A percentile compares a stretch with the other conserved stretches of the same genome.
phyloP scores from a whole-genome alignment of 176 grass and related monocot species.

The Aegilops longissima region DNA sequence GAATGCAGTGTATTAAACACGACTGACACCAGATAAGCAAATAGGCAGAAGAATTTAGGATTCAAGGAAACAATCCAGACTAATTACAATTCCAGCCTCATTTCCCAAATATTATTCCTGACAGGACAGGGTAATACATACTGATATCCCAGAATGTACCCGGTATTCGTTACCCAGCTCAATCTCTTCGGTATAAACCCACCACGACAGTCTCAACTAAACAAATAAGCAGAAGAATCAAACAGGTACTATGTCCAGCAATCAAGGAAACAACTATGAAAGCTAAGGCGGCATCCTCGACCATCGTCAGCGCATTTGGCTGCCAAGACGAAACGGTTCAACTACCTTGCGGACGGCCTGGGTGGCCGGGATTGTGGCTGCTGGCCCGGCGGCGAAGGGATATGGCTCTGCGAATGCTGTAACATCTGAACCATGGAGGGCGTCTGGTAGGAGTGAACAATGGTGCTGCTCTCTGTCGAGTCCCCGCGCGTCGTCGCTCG shows the following conservation, averaged over 20 bases:
- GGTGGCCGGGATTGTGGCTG: slow-evolving; percentile 2
- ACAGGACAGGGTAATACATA: slow-evolving; percentile 24
- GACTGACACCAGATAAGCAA: background rate
- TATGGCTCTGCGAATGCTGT: slow-evolving; percentile 57
- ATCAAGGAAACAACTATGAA: slow-evolving; percentile 34
- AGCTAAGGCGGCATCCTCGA: slow-evolving; percentile 22
- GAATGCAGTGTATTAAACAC: background rate
- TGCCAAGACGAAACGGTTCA: slow-evolving; percentile 8
- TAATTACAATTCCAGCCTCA: slow-evolving; percentile 22
- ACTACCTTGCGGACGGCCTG: slow-evolving; percentile 33
- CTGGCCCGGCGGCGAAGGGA: slow-evolving; percentile 30
- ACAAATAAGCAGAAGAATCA: slow-evolving; percentile 42
- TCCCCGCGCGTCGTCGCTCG: slow-evolving; percentile 82
- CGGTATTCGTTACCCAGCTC: background rate
- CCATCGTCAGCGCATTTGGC: background rate
- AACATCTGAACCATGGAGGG: slow-evolving; percentile 92
- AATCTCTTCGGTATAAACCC: slow-evolving; percentile 12
- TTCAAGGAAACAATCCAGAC: slow-evolving; percentile 5
- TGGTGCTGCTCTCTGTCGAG: slow-evolving; percentile 65
- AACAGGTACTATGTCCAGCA: slow-evolving; percentile 35
- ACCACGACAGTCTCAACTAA: slow-evolving; percentile 25
- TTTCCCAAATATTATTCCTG: slow-evolving; percentile 35
- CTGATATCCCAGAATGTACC: slow-evolving; percentile 25
- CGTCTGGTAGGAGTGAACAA: slow-evolving; percentile 77
- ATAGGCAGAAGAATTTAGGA: background rate